Evolutionary conservation across 2,329 filamentous ascomycete genomes (phyloP).

Genomic region (Hypoxylon sp.): DNA sequence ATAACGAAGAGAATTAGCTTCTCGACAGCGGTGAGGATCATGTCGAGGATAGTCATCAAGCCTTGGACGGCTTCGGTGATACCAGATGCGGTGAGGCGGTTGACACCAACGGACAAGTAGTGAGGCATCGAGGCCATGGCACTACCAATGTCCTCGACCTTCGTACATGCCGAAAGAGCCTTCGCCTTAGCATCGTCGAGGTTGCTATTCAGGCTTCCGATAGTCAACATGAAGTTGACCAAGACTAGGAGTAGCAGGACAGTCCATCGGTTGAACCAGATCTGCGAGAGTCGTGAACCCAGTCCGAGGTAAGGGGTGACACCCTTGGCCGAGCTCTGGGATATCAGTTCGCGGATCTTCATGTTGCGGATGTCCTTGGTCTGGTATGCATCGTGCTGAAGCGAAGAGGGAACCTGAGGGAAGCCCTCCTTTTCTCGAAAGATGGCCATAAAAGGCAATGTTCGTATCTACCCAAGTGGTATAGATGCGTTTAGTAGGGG

Average conservation of each 20-base stretch:
- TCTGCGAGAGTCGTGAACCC: slow-evolving; percentile 89
- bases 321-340: slow-evolving; percentile 76
- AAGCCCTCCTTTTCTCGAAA: slow-evolving; percentile 50
- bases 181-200: slow-evolving; percentile 82
- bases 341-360: slow-evolving; percentile 44
- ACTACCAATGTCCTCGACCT: slow-evolving; percentile 93
- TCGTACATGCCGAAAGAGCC: slow-evolving; percentile 89
- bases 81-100: slow-evolving; percentile 83
- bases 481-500: slow-evolving; percentile 9
- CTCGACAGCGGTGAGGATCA: slow-evolving; percentile 87
- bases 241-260: slow-evolving; percentile 89
- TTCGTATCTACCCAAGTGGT: slow-evolving; percentile 20
- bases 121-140: slow-evolving; percentile 98
- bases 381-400: slow-evolving; percentile 54
- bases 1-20: slow-evolving; percentile 92
- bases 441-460: slow-evolving; percentile 44
- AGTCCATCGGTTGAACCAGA: slow-evolving; percentile 99
- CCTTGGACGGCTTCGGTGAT: slow-evolving; percentile 86
- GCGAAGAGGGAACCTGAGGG: slow-evolving; percentile 54
- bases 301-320: slow-evolving; percentile 92
- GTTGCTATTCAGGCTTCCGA: slow-evolving; percentile 79
- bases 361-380: slow-evolving; percentile 47
- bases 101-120: slow-evolving; percentile 91
- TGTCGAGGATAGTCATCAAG: slow-evolving; percentile 82
- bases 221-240: slow-evolving; percentile 82